phyloP scores from a whole-genome alignment of 1,139 yeast species.

The Yamadazyma blattariae region DNA sequence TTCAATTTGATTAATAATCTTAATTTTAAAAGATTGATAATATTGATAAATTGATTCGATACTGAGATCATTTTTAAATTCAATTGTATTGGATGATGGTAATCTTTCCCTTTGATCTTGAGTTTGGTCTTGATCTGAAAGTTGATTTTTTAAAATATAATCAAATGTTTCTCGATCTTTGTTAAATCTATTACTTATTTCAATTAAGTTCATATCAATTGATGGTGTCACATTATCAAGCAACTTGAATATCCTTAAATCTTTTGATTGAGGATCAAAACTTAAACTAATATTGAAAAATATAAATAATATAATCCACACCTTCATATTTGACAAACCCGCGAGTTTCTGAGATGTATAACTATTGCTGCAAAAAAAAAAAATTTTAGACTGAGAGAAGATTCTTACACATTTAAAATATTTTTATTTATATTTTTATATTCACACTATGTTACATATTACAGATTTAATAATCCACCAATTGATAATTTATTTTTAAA shows the following conservation, averaged over 20 bases:
- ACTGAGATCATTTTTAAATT: neutral
- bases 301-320: neutral
- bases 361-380: neutral
- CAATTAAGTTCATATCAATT: neutral
- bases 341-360: no score
- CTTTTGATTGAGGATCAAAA: neutral
- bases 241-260: neutral
- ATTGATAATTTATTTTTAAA: constrained; percentile 25
- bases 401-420: no score
- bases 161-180: neutral
- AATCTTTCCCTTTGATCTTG: no score
- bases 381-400: no score
- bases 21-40: neutral
- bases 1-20: constrained; percentile 4
- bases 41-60: neutral
- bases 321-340: neutral
- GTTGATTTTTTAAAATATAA: neutral
- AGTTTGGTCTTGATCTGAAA: no score
- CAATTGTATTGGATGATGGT: neutral
- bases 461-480: constrained; percentile 34
- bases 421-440: neutral
- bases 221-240: constrained; percentile 1
- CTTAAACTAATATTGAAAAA: neutral
- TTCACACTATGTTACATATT: constrained; percentile 3
- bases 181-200: neutral